phyloP scores from a whole-genome alignment of 495 filamentous ascomycete species.

The Evernia prunastri region DNA sequence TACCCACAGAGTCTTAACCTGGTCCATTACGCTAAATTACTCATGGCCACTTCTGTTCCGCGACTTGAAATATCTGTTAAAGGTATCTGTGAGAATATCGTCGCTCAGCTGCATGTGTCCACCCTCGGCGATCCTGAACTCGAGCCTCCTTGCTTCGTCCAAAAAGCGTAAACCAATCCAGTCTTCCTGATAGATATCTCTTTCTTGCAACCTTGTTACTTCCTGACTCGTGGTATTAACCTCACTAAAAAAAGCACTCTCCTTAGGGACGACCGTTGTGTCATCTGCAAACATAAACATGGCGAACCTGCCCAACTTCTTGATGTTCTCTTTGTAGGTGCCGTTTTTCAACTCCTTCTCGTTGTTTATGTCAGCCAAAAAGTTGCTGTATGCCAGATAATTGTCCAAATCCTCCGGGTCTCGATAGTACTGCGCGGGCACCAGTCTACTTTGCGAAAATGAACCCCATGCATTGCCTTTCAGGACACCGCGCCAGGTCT shows the following conservation, averaged over 20 bases:
- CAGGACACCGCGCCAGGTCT: constrained; percentile 64
- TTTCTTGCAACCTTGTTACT: constrained; percentile 61
- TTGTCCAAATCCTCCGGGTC: constrained; percentile 60
- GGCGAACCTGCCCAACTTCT: constrained; percentile 65
- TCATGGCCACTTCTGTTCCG: background rate
- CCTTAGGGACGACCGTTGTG: constrained; percentile 78
- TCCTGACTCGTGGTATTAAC: constrained; percentile 61
- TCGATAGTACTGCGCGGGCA: constrained; percentile 94
- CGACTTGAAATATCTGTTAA: constrained; percentile 67
- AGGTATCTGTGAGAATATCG: constrained; percentile 55
- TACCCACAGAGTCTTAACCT: background rate
- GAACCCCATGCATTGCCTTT: constrained; percentile 65
- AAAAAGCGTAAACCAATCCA: constrained; percentile 83
- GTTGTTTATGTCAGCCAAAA: constrained; percentile 98
- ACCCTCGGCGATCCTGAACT: constrained; percentile 63
- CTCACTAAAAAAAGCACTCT: constrained; percentile 87
- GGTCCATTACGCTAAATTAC: background rate
- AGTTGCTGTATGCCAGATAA: constrained; percentile 81
- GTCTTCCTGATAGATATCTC: constrained; percentile 78
- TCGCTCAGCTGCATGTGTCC: constrained; percentile 80
- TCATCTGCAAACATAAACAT: constrained; percentile 91
- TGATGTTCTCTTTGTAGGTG: constrained; percentile 66
- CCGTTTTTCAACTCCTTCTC: constrained; percentile 70
- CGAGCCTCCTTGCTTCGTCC: constrained; percentile 71
- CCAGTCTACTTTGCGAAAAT: constrained; percentile 68